Evolutionary conservation across 495 filamentous ascomycete species (phyloP), one percentile per base, ranked within the genome.

Genomic region (Penicillium coffeae): DNA sequence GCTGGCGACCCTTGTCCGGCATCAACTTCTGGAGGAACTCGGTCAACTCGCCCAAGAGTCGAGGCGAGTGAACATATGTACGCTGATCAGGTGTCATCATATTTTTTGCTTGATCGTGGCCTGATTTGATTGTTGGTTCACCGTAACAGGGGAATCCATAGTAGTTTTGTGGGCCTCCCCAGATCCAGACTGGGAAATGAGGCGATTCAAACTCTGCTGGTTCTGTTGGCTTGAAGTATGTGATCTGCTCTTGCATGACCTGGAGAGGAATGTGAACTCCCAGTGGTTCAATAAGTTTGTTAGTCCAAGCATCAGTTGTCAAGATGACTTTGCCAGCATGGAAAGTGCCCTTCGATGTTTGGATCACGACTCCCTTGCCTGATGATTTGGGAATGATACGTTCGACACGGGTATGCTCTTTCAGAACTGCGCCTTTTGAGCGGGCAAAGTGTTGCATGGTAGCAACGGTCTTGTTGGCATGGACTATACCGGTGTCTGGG

Each of bases 201-300:
- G 45, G 45, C 1, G 54, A 34, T 12, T 56, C 49, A 30, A 59
- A 65, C 16, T 38, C 41, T 5, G 45, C 22, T 10, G 47, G 15
- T 3, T 65, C 47, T 2, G 51, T 50, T 10, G 59, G 62, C 21
- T 63, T 65, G 44, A 60, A 65, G 42, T 65, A 65, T 36, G 62
- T 65, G 8, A 63, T 52, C 42, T 65, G 62, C 30, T 65, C 62
- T 18, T 65, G 62, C 62, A 65, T 65, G n/a, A 63, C 44, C 3
- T 49, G 42, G 8, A 65, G 38, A 2, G 62, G 59, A 15, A 65
- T 65, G 15, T 65, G 56, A 9, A 51, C 45, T 9, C 49, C 54
- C 2, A 65, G 48, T 3, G 59, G 62, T 1, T 40, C 51, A 15
- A 65, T 53, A 8, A 65, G 52, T 30, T 63, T 58, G 35, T 65